A percentile compares a stretch with the other conserved stretches of the same genome.
Evolutionary conservation across 805 yeast species (phyloP).

Genomic region (Trichomonascus vanleenenianus): DNA sequence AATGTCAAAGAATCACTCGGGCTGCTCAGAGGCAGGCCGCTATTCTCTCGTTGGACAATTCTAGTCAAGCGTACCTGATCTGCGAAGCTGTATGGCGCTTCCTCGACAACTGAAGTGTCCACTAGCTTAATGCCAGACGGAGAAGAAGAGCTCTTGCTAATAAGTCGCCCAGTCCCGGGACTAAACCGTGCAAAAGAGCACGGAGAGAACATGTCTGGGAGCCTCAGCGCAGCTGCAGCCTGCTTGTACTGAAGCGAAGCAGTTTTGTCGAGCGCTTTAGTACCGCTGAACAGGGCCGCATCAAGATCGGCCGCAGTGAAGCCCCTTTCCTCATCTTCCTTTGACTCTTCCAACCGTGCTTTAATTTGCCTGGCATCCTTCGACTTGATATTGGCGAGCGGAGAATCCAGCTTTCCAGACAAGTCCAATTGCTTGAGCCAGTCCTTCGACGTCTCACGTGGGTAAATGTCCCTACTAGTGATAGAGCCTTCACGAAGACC

Average conservation of each 20-base stretch:
- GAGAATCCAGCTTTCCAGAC: conserved; percentile 26
- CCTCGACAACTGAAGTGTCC: background rate
- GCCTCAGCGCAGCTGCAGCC: conserved; percentile 12
- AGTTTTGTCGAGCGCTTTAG: conserved; percentile 9
- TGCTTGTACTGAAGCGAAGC: conserved; percentile 7
- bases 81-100: background rate
- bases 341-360: background rate
- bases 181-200: conserved; percentile 11
- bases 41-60: conserved; percentile 1
- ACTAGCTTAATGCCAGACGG: background rate
- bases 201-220: conserved; percentile 9
- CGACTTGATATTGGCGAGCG: conserved; percentile 11
- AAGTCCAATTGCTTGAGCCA: conserved; percentile 61
- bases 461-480: background rate
- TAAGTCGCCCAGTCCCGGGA: conserved; percentile 9
- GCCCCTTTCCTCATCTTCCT: conserved; percentile 12
- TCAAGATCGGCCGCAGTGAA: conserved; percentile 36
- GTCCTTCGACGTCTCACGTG: conserved; percentile 23
- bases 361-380: background rate
- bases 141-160: background rate
- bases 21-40: conserved; percentile 2
- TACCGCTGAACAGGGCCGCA: conserved; percentile 39
- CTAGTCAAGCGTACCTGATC: background rate
- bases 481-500: background rate
- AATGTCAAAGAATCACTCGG: background rate